A percentile compares a stretch with the other conserved stretches of the same genome.
phyloP scores from a whole-genome alignment of 2,329 filamentous ascomycete genomes.

The Cytospora leucostoma region DNA sequence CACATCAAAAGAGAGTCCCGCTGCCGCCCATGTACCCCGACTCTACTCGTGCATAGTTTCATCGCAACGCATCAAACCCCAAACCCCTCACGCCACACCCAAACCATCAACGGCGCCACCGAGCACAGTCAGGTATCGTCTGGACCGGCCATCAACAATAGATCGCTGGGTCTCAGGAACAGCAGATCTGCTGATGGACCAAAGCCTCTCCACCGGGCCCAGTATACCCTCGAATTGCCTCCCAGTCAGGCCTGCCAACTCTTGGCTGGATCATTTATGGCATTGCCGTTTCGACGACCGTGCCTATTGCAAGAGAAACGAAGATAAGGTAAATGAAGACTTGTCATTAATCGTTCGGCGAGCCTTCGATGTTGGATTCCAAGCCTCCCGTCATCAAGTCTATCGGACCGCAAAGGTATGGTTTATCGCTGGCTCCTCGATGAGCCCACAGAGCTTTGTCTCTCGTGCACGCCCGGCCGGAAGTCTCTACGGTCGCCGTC shows the following conservation, averaged over 20 bases:
- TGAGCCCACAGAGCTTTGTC: slow-evolving; percentile 61
- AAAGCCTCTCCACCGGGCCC: background rate
- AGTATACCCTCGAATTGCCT: background rate
- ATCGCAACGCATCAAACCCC: background rate
- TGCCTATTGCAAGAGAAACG: slow-evolving; percentile 5
- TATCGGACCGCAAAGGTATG: slow-evolving; percentile 5
- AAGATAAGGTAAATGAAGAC: slow-evolving; percentile 25
- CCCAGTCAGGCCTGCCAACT: background rate
- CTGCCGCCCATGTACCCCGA: slow-evolving; percentile 14
- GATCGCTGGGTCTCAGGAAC: background rate
- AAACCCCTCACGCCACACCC: background rate
- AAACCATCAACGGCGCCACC: background rate
- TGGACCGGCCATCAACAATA: slow-evolving; percentile 8
- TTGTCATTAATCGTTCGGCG: slow-evolving; percentile 12
- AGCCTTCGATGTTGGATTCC: slow-evolving; percentile 12
- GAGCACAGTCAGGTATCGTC: slow-evolving; percentile 12
- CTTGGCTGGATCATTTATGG: background rate
- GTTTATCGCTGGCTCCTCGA: slow-evolving; percentile 52
- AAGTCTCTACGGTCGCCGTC: slow-evolving; percentile 68
- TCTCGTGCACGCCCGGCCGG: slow-evolving; percentile 57
- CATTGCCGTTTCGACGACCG: background rate
- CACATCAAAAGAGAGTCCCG: slow-evolving; percentile 11
- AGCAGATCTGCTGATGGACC: background rate
- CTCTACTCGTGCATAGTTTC: slow-evolving; percentile 4
- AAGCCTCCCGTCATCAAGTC: slow-evolving; percentile 6